Base-by-base conservation (phyloP, 768 basidiomycete genomes). In the Symmetrospora coprosmae region DNA sequence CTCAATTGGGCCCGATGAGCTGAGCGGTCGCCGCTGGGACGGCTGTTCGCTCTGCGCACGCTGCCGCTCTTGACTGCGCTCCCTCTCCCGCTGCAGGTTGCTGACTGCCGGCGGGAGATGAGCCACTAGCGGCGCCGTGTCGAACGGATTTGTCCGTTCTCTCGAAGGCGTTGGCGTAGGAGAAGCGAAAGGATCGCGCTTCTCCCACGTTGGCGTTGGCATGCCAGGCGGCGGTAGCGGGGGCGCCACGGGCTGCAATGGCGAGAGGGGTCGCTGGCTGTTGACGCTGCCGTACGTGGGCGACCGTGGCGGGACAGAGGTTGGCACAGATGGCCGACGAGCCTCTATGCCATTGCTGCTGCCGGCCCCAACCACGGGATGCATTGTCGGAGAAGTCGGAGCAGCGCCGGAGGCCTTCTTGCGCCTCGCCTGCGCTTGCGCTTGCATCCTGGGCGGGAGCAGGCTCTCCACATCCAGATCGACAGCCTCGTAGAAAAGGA, bases 401-500 rank as follows among this genome's bases (percentile, higher is more conserved):
- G 37, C 9, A n/a, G 37, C 37, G 37, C n/a, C 37, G 37, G 37
- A 9, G n/a, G 9, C 16, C 38, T 23, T 55, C 38, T 30, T 55
- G 7, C 19, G 19, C 13, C 30, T n/a, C n/a, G n/a, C n/a, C n/a
- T n/a, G n/a, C n/a, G n/a, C n/a, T n/a, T n/a, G 4, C 19, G 14
- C 31, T 11, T 21, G 4, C 52, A 38, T 55, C n/a, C 35, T 55
- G 19, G 21, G n/a, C 8, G 52, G 30, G 27, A 38, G 30, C 28
- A 91, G 78, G 21, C 78, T 75, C n/a, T 75, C 71, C 34, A 79
- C 75, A 70, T 92, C 84, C 58, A 97, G 78, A 72, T 96, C 89
- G 33, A 79, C 82, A 25, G 89, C 90, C 73, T 96, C 89, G 73
- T 97, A 99, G 74, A 92, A 97, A 35, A 99, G 78, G 25, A 97